These are phyloP conservation scores for Dovyalis caffra DNA, from an alignment of 345 rosid species.

Conservation along the genomic window DNA sequence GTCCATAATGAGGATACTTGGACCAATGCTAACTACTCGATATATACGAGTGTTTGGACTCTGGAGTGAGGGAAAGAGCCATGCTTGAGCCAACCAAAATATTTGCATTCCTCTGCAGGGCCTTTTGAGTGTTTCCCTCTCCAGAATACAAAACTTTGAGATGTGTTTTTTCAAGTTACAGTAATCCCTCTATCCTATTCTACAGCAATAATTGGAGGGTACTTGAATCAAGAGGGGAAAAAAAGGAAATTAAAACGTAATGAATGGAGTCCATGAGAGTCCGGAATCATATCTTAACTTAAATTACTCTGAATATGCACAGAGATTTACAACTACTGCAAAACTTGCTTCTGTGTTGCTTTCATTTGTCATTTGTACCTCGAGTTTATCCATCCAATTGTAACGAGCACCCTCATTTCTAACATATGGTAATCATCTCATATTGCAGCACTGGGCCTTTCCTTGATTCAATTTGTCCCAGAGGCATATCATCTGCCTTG, in stretches of 20 bases:
- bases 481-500: slow-evolving; percentile 92
- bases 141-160: not conserved
- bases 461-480: slow-evolving; percentile 70
- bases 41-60: not conserved
- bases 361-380: not conserved
- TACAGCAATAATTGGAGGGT: not conserved
- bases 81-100: not conserved
- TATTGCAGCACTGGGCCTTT: slow-evolving; percentile 75
- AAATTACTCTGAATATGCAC: slow-evolving; percentile 17
- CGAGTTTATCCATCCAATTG: not conserved
- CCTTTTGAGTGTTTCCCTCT: not conserved
- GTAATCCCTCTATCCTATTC: not conserved
- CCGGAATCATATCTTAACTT: not conserved
- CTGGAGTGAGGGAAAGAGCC: too few relatives aligned
- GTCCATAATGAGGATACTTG: not conserved
- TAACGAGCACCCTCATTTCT: not conserved
- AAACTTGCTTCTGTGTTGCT: not conserved
- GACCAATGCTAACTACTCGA: not conserved
- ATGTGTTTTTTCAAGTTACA: not conserved
- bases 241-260: not conserved
- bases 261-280: slow-evolving; percentile 1
- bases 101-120: not conserved
- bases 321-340: slow-evolving; percentile 6
- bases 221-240: not conserved
- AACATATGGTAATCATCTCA: slow-evolving; percentile 47